Base-by-base conservation (phyloP, 345 rosid species). In the Camelina neglecta region DNA sequence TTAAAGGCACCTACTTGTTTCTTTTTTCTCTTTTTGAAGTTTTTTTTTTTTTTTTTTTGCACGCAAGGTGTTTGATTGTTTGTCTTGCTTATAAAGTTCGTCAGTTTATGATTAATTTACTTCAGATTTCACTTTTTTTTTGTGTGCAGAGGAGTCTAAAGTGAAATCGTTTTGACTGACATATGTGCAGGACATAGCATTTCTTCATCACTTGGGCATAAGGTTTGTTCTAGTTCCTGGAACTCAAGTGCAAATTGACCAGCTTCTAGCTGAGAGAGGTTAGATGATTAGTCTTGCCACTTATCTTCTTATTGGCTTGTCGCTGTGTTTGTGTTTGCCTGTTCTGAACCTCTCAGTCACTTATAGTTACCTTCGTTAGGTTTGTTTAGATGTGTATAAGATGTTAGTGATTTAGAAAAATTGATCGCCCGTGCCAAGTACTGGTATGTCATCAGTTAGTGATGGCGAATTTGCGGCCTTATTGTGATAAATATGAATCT, bases 171-270 rank as follows among this genome's bases (percentile, higher is more conserved):
- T 21, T 53, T 51, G 33, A 35, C 2, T 51, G 26, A 35, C 2
- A 12, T 60, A 8, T 24, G 53, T 82, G 83, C 89, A 93, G 98
- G 98, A 93, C 75, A 91, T 93, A 62, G 96, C 97, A 21, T 89
- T 93, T 68, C 89, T 93, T 79, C 97, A 93, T 83, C 93, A 92
- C 60, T 72, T 93, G 69, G 98, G 98, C 41, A 88, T 93, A 38
- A 84, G 68, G 76, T 93, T 93, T 74, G 86, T 91, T 81, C 83
- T 91, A 58, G 94, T 93, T 68, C 96, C 97, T 1, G 96, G 98
- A 33, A 91, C 94, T 36, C 96, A 91, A 63, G 85, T 84, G 73
- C 98, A 91, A 84, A 91, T 93, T 75, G 97, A 93, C 81, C 76
- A 85, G 56, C 93, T 93, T 68, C 77, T 91, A 81, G 79, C 85